Base-by-base conservation (phyloP, 108 stramenopile genomes). In the Conticribra guillardii region DNA sequence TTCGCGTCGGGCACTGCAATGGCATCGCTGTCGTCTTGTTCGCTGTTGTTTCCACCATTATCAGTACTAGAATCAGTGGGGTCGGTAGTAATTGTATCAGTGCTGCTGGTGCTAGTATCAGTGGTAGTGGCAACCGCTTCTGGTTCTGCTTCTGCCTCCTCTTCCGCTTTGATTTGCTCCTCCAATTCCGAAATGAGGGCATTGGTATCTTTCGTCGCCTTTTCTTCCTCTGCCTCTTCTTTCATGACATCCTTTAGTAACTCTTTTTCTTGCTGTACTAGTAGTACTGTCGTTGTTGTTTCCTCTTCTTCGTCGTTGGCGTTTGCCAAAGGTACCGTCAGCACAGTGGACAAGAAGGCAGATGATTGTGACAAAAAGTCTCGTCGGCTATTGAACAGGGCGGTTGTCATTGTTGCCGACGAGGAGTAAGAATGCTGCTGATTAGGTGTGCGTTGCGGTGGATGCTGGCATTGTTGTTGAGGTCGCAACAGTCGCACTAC, bases 151-250 rank as follows among this genome's bases (percentile, higher is more conserved):
- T 51, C 79, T 28, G 2, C 55, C 28, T 21, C 68, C 32, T 78
- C 64, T 47, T 50, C 55, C 48, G 70, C 11, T 47, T 82, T 74
- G 66, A 81, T 81, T 54, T 67, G 67, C 46, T 88, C 84, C 45
- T 88, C 75, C 28, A 88, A 47, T 64, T 88, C 87, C 68, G 85
- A 73, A 64, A 85, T 83, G 37, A 55, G n/a, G n/a, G n/a, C n/a
- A 41, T 9, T 9, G 11, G 37, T 41, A 5, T 9, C 5, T 9
- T 41, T 41, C 37, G 11, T 41, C 37, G 11, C 37, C 37, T 9
- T 41, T 41, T 41, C 11, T 11, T 41, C 11, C 37, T 41, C 11
- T 11, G 37, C 37, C 37, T 41, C 11, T 11, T 41, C 8, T 41
- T 41, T 41, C 37, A 41, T 5, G 11, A 9, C 5, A 41, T 41